Conservation (phyloP, 2,329 filamentous ascomycete species). For the Zopfia rhizophila region DNA sequence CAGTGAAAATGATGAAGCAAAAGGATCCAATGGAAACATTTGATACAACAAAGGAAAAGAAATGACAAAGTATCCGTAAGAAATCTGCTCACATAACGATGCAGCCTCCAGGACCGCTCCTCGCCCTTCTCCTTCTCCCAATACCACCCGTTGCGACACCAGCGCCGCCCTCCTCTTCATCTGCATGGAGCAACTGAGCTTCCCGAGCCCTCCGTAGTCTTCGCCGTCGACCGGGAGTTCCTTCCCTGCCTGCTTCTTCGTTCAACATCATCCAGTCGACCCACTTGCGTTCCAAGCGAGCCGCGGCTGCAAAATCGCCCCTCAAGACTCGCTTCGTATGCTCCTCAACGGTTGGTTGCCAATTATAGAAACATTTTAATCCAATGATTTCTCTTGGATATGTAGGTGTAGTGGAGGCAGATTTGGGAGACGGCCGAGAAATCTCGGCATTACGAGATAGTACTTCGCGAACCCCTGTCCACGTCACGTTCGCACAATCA, state of each 20-base stretch:
- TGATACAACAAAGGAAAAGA: no score
- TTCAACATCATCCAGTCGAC: slow-evolving; percentile 92
- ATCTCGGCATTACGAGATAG: slow-evolving; percentile 85
- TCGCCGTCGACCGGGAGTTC: slow-evolving; percentile 72
- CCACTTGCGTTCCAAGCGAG: slow-evolving; percentile 89
- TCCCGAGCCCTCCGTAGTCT: slow-evolving; percentile 81
- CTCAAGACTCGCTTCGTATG: slow-evolving; percentile 86
- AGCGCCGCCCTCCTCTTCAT: slow-evolving; percentile 77
- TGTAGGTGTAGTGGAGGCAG: slow-evolving; percentile 51
- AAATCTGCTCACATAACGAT: slow-evolving; percentile 59
- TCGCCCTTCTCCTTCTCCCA: slow-evolving; percentile 57
- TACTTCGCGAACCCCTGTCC: slow-evolving; percentile 89
- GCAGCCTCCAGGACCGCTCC: slow-evolving; percentile 60
- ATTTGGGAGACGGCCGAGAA: slow-evolving; percentile 58
- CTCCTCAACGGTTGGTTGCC: slow-evolving; percentile 94
- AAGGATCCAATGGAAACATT: no score
- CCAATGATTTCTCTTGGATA: slow-evolving; percentile 83
- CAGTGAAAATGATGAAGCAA: no score
- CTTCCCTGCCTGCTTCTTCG: slow-evolving; percentile 80
- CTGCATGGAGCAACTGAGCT: slow-evolving; percentile 80
- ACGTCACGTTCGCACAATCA: slow-evolving; percentile 91
- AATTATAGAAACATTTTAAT: slow-evolving; percentile 94
- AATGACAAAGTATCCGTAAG: no score
- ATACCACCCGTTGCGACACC: slow-evolving; percentile 46
- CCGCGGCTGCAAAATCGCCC: slow-evolving; percentile 79